Conservation (phyloP, 2,329 filamentous ascomycete genomes). For the Sclerotinia borealis region DNA sequence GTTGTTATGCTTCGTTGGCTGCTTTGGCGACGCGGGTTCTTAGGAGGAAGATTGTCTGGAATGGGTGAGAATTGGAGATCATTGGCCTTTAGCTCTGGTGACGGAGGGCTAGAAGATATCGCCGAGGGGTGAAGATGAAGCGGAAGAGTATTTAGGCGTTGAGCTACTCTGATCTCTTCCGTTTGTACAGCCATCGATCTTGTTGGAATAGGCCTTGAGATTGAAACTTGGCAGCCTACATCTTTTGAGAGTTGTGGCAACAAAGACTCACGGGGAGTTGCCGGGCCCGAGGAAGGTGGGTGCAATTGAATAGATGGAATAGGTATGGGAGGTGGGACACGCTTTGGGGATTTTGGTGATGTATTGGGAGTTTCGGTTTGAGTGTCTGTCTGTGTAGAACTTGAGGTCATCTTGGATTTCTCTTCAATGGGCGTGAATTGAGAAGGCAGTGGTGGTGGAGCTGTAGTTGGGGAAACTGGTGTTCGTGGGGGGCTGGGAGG, state of each 20-base stretch:
- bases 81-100: conserved; percentile 39
- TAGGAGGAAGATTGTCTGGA: conserved; percentile 49
- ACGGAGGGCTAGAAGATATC: conserved; percentile 56
- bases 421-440: conserved; percentile 20
- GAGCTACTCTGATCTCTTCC: conserved; percentile 81
- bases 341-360: conserved; percentile 20
- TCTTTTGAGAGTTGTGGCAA: conserved; percentile 80
- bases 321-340: conserved; percentile 34
- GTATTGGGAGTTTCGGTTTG: conserved; percentile 29
- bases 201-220: conserved; percentile 38
- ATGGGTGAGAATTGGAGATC: conserved; percentile 43
- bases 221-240: conserved; percentile 71
- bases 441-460: conserved; percentile 36
- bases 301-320: conserved; percentile 88
- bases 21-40: conserved; percentile 53
- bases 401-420: conserved; percentile 44
- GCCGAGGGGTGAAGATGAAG: conserved; percentile 73
- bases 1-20: conserved; percentile 39
- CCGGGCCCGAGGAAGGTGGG: conserved; percentile 77
- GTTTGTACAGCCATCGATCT: conserved; percentile 64
- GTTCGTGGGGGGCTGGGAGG: conserved; percentile 61
- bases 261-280: conserved; percentile 66
- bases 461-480: conserved; percentile 47
- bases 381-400: conserved; percentile 56
- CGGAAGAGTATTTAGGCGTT: conserved; percentile 67